These are phyloP conservation scores for Pseudogymnoascus sp. DNA, from an alignment of 2,329 filamentous ascomycete species.

Conservation along the genomic window DNA sequence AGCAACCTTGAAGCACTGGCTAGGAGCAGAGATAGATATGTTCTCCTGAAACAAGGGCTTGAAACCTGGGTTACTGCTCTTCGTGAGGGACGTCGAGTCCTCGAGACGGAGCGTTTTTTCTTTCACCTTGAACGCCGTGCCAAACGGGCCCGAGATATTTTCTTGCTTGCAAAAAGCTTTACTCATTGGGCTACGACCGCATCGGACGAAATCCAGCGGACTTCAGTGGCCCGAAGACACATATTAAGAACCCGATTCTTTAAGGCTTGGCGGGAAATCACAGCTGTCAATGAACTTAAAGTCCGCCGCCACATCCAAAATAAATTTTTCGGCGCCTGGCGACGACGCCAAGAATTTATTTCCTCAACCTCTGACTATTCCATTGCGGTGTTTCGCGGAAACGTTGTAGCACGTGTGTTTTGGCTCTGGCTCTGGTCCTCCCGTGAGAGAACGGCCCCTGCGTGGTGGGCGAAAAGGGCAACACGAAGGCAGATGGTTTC, in stretches of 20 bases:
- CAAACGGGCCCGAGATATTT: conserved; percentile 56
- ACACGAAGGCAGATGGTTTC: conserved; percentile 19
- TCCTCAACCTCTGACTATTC: conserved; percentile 23
- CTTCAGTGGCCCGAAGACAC: conserved; percentile 61
- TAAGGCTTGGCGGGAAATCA: conserved; percentile 61
- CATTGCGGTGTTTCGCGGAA: conserved; percentile 25
- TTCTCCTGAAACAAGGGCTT: conserved; percentile 46
- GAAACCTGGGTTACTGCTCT: conserved; percentile 41
- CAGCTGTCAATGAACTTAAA: conserved; percentile 36
- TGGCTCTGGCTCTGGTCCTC: conserved; percentile 33
- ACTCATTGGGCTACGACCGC: conserved; percentile 62
- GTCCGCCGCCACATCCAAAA: conserved; percentile 43
- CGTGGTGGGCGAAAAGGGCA: conserved; percentile 16
- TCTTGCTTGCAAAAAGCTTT: conserved; percentile 57
- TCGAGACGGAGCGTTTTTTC: conserved; percentile 46
- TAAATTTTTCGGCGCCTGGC: conserved; percentile 48
- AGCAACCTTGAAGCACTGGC: conserved; percentile 37
- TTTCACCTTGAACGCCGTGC: conserved; percentile 52
- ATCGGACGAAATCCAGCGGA: conserved; percentile 57
- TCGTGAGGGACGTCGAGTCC: conserved; percentile 15
- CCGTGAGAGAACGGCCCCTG: conserved; percentile 9
- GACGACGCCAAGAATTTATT: conserved; percentile 20
- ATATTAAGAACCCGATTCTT: conserved; percentile 64
- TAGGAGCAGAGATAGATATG: conserved; percentile 41
- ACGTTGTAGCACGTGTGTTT: conserved; percentile 26